These are phyloP conservation scores for Puccinia polysora DNA, from an alignment of 1,284 basidiomycete species.

Conservation along the genomic window DNA sequence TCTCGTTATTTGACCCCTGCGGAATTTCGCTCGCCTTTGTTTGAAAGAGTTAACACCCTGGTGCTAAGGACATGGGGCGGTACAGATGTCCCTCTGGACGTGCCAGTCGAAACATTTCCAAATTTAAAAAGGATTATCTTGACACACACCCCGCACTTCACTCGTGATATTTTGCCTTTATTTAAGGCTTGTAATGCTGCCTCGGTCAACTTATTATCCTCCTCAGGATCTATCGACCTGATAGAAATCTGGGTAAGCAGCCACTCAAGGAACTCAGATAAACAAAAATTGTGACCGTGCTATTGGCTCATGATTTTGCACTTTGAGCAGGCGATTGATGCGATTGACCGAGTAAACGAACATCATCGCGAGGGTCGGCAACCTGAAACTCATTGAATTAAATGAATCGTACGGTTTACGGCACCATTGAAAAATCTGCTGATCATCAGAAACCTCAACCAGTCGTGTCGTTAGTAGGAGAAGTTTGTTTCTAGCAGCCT, in stretches of 20 bases:
- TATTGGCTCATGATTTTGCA: too few relatives aligned
- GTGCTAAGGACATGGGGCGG: constrained; percentile 21
- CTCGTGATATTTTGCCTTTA: constrained; percentile 3
- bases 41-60: constrained; percentile 11
- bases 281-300: too few relatives aligned
- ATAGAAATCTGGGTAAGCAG: constrained; percentile 24
- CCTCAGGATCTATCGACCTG: neutral
- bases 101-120: constrained; percentile 17
- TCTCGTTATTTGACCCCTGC: constrained; percentile 18
- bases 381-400: too few relatives aligned
- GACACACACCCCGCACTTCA: constrained; percentile 8
- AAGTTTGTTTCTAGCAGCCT: too few relatives aligned
- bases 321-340: too few relatives aligned
- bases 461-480: too few relatives aligned
- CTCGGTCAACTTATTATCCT: constrained; percentile 10
- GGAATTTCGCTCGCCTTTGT: constrained; percentile 26
- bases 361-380: too few relatives aligned
- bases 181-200: constrained; percentile 5
- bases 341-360: too few relatives aligned
- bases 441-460: too few relatives aligned
- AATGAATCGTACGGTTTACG: too few relatives aligned
- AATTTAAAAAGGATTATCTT: constrained; percentile 12
- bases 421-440: too few relatives aligned
- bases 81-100: constrained; percentile 21
- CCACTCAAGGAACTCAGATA: too few relatives aligned